Base-by-base conservation (phyloP, 2,329 filamentous ascomycete genomes). In the Trichoderma aggressivum region DNA sequence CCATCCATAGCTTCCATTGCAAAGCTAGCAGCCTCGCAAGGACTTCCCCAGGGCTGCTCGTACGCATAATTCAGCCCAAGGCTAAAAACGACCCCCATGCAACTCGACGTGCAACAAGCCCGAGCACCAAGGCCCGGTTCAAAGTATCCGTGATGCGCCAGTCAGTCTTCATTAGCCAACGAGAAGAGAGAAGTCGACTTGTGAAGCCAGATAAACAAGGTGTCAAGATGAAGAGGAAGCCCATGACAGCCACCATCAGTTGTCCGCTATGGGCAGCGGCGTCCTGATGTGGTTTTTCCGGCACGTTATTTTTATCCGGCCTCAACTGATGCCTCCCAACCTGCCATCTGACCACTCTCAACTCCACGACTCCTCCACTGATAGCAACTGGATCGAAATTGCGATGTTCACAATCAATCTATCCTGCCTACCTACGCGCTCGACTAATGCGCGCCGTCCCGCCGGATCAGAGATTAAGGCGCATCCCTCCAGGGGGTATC, bases 401-500 rank as follows among this genome's bases (percentile, higher is more conserved):
- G n/a, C 11, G 63, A 66, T 66, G n/a, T 30, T 28, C 63, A 32
- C 26, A 24, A 32, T 34, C 55, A 34, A 43, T 60, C 30, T 24
- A 16, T 34, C 36, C 55, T 69, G 56, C 39, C 65, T 53, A 21
- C 65, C n/a, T 69, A 69, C n/a, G 56, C 65, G 65, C 65, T 61
- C 30, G 30, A 24, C 65, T 69, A 69, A 61, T 36, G 65, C 65
- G 56, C 14, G 65, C 65, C 65, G 64, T 68, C 65, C 65, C 65
- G 65, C 65, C 8, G 56, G 65, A 60, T 69, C 64, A 67, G 64
- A 67, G 64, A 67, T 59, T 59, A 67, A 58, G 64, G 56, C 65
- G 21, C 56, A 39, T 34, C 39, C 64, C 32, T 14, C 53, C 64
- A 56, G 34, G 64, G 55, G 64, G 36, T 24, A 43, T 61, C 39